phyloP scores from a whole-genome alignment of 495 filamentous ascomycete species.

The Glutinoglossum americanum region DNA sequence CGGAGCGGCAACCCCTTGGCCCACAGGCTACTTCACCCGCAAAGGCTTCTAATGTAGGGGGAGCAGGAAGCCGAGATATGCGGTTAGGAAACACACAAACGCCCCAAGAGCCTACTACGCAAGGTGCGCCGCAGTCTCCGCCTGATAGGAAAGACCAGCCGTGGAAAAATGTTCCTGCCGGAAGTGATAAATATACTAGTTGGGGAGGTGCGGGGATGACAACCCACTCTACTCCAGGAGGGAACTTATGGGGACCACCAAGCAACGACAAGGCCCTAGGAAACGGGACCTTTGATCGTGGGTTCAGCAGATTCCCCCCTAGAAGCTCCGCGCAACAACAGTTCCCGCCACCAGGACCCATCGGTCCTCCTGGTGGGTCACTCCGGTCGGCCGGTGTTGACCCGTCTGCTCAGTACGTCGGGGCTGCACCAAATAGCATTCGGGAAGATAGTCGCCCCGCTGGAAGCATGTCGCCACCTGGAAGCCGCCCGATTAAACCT shows the following conservation, averaged over 20 bases:
- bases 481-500: background rate
- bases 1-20: conserved; percentile 5
- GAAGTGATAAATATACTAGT: conserved; percentile 10
- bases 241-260: conserved; percentile 58
- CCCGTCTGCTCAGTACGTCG: background rate
- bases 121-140: background rate
- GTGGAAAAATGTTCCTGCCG: conserved; percentile 12
- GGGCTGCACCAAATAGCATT: background rate
- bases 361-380: conserved; percentile 24
- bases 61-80: background rate
- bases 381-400: background rate
- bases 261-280: conserved; percentile 47
- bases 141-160: conserved; percentile 6
- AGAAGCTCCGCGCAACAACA: conserved; percentile 19
- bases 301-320: conserved; percentile 27
- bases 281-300: conserved; percentile 57
- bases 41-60: conserved; percentile 3
- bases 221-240: conserved; percentile 21
- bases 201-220: conserved; percentile 10
- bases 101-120: background rate
- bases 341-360: conserved; percentile 24
- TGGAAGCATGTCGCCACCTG: background rate
- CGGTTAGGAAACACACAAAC: background rate
- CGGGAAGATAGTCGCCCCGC: background rate
- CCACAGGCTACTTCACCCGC: conserved; percentile 16